Evolutionary conservation across 345 rosid genomes (phyloP).

Genomic region (Syzygium grande): DNA sequence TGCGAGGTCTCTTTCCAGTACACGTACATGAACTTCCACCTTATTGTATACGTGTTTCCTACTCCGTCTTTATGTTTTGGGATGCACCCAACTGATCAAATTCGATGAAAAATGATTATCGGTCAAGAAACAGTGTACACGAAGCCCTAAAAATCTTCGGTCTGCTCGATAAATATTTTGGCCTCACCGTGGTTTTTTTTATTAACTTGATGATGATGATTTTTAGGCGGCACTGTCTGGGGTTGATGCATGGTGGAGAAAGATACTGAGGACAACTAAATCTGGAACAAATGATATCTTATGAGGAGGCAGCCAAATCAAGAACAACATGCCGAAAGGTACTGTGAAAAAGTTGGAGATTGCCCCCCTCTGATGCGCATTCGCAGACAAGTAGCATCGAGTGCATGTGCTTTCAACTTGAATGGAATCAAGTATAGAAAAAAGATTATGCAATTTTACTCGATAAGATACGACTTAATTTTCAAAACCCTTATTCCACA

Average conservation of each 20-base stretch:
- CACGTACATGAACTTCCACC: neutral
- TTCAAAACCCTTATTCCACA: neutral
- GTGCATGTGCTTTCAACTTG: neutral
- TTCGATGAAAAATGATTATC: conserved; percentile 52
- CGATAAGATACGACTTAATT: neutral
- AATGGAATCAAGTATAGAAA: neutral
- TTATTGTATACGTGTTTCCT: neutral
- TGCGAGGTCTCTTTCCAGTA: neutral
- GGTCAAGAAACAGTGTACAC: conserved; percentile 19
- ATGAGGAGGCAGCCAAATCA: neutral
- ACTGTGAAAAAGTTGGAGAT: neutral
- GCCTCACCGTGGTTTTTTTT: neutral
- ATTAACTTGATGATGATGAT: neutral
- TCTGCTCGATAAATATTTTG: conserved; percentile 60
- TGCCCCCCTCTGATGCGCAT: neutral
- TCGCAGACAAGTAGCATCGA: neutral
- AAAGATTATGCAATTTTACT: neutral
- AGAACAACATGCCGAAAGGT: neutral
- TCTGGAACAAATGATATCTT: neutral
- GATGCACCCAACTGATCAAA: conserved; percentile 22
- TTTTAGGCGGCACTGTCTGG: neutral
- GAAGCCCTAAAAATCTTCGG: conserved; percentile 52
- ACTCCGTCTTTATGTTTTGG: neutral
- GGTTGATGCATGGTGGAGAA: neutral
- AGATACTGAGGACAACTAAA: neutral